phyloP scores from a whole-genome alignment of 1,284 basidiomycete species.

The Phlebopus sp. region DNA sequence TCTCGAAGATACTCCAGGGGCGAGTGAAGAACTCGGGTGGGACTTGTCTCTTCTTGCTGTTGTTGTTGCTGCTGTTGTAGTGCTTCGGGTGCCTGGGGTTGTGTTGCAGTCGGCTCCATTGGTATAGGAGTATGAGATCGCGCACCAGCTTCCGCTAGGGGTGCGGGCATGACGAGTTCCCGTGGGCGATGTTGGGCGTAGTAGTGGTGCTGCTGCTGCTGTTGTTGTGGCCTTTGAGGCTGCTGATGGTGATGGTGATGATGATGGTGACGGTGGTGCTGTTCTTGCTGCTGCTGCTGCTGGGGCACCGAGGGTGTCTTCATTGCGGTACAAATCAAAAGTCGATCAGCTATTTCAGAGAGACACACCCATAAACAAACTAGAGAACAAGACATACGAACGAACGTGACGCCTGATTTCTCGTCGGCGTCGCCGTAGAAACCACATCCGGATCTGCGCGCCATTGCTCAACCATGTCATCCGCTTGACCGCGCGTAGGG shows the following conservation, averaged over 20 bases:
- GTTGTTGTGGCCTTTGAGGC: background rate
- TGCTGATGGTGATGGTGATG: background rate
- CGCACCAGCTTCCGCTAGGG: constrained; percentile 13
- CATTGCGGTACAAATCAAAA: background rate
- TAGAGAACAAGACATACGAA: constrained; percentile 15
- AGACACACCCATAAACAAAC: background rate
- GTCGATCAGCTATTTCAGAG: background rate
- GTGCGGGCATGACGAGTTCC: constrained; percentile 18
- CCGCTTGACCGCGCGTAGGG: constrained; percentile 25
- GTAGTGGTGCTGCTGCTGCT: constrained; percentile 16
- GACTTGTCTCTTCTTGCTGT: background rate
- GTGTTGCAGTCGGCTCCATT: constrained; percentile 9
- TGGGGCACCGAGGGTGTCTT: constrained; percentile 17
- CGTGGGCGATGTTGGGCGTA: constrained; percentile 14
- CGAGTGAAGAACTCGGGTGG: constrained; percentile 12
- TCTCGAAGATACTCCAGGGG: constrained; percentile 25
- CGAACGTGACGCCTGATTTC: constrained; percentile 15
- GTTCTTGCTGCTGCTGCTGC: constrained; percentile 8
- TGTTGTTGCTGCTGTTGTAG: no score
- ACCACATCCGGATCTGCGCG: constrained; percentile 25
- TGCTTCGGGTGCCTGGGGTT: constrained; percentile 1
- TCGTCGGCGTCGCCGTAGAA: constrained; percentile 13
- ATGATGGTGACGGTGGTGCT: constrained; percentile 15
- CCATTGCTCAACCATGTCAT: constrained; percentile 29
- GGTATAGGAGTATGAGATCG: constrained; percentile 16